Percentiles rank a stretch among this genome's conserved stretches.
phyloP scores from a whole-genome alignment of 495 filamentous ascomycete genomes.

The Astrothelium macrocarpum region DNA sequence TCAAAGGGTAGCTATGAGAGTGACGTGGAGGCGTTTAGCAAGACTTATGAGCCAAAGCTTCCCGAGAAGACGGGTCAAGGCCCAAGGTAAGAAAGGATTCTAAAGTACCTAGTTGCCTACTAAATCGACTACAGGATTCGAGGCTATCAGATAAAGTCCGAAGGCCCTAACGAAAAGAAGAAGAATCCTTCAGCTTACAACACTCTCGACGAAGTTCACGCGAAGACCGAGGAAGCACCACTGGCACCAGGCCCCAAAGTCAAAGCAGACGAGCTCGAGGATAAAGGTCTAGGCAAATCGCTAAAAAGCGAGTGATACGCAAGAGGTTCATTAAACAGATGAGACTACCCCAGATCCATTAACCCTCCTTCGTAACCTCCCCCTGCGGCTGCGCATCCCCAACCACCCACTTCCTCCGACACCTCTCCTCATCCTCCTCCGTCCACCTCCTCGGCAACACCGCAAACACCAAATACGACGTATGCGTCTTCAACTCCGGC shows the following conservation, averaged over 20 bases:
- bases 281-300: slow-evolving; percentile 42
- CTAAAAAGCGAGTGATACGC: not conserved
- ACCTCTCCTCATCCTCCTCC: slow-evolving; percentile 67
- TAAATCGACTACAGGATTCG: slow-evolving; percentile 43
- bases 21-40: slow-evolving; percentile 46
- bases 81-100: slow-evolving; percentile 46
- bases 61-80: slow-evolving; percentile 67
- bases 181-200: slow-evolving; percentile 61
- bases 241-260: slow-evolving; percentile 41
- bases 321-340: not conserved
- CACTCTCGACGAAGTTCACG: slow-evolving; percentile 41
- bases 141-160: slow-evolving; percentile 73
- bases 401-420: slow-evolving; percentile 51
- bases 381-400: not conserved
- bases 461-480: slow-evolving; percentile 90
- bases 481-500: slow-evolving; percentile 86
- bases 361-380: not conserved
- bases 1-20: slow-evolving; percentile 52
- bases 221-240: slow-evolving; percentile 41
- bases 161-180: slow-evolving; percentile 51
- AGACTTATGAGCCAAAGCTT: slow-evolving; percentile 54
- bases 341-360: not conserved
- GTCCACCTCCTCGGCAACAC: slow-evolving; percentile 77
- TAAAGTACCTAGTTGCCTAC: not conserved
- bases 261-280: slow-evolving; percentile 45